Percentiles rank a stretch among this genome's conserved stretches.
phyloP scores from a whole-genome alignment of 169 alveolate species.

The Babesia sp. region DNA sequence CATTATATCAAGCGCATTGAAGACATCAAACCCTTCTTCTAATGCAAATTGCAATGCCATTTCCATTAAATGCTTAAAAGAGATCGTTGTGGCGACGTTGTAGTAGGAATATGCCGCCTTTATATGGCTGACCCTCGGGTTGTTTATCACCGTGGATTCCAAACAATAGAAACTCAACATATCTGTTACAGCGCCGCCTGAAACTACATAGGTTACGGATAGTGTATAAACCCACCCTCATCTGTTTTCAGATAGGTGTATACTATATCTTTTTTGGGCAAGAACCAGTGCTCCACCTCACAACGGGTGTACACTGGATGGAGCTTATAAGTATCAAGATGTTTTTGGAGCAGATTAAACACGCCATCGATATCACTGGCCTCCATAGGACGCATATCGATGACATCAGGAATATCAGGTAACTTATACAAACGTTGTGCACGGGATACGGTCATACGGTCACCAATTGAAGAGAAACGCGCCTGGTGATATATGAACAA shows the following conservation, averaged over 20 bases:
- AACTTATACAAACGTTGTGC: slow-evolving; percentile 85
- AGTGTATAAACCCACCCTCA: slow-evolving; percentile 33
- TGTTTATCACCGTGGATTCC: slow-evolving; percentile 89
- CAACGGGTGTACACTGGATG: slow-evolving; percentile 83
- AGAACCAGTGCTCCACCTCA: slow-evolving; percentile 89
- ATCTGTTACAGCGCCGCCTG: slow-evolving; percentile 85
- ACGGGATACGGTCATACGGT: slow-evolving; percentile 87
- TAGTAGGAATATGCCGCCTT: slow-evolving; percentile 91
- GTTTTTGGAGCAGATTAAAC: slow-evolving; percentile 72
- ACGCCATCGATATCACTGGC: slow-evolving; percentile 86
- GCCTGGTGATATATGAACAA: slow-evolving; percentile 43
- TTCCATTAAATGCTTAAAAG: slow-evolving; percentile 83
- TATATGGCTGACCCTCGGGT: slow-evolving; percentile 77
- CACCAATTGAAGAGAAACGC: slow-evolving; percentile 81
- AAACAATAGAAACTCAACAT: slow-evolving; percentile 89
- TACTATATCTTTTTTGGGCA: slow-evolving; percentile 88
- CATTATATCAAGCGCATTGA: slow-evolving; percentile 95
- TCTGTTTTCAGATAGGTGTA: slow-evolving; percentile 89
- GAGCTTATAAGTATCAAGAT: slow-evolving; percentile 77
- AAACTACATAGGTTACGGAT: slow-evolving; percentile 6
- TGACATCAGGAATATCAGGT: slow-evolving; percentile 54
- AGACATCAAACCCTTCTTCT: slow-evolving; percentile 90
- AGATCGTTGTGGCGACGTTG: slow-evolving; percentile 80
- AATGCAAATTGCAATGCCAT: slow-evolving; percentile 92
- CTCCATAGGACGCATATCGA: slow-evolving; percentile 85